A percentile compares a stretch with the other conserved stretches of the same genome.
phyloP scores from a whole-genome alignment of 805 yeast species.

The Helenozyma rhizophorensis region DNA sequence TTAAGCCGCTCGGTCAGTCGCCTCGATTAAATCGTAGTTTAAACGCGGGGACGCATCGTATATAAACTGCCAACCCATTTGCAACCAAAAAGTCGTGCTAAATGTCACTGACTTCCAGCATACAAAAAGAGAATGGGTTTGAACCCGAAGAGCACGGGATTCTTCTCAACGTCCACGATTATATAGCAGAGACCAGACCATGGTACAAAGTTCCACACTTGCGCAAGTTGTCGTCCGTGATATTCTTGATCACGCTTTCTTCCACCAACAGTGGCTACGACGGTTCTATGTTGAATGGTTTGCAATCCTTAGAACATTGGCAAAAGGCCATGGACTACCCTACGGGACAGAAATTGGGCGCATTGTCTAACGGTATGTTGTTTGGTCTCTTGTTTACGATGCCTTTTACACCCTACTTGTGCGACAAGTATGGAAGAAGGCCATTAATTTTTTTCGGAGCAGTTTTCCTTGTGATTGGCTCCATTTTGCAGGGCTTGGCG shows the following conservation, averaged over 20 bases:
- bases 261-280: conserved; percentile 39
- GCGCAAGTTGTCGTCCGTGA: conserved; percentile 28
- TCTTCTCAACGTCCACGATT: conserved; percentile 4
- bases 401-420: conserved; percentile 11
- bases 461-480: conserved; percentile 25
- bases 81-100: too few relatives aligned
- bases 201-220: conserved; percentile 38
- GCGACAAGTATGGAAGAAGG: conserved; percentile 43
- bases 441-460: conserved; percentile 25
- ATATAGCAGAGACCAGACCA: conserved; percentile 15
- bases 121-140: background rate
- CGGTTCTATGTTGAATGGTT: conserved; percentile 42
- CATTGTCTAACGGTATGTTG: conserved; percentile 17
- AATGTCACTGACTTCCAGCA: too few relatives aligned
- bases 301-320: conserved; percentile 45
- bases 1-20: too few relatives aligned
- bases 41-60: too few relatives aligned
- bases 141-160: background rate
- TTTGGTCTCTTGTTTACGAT: conserved; percentile 37
- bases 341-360: conserved; percentile 18
- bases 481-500: conserved; percentile 35
- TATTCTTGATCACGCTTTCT: conserved; percentile 40
- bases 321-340: conserved; percentile 27
- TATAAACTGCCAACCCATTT: too few relatives aligned
- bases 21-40: too few relatives aligned